Evolutionary conservation across 2,329 filamentous ascomycete species (phyloP).

Genomic region (Rhinocladiella mackenziei): DNA sequence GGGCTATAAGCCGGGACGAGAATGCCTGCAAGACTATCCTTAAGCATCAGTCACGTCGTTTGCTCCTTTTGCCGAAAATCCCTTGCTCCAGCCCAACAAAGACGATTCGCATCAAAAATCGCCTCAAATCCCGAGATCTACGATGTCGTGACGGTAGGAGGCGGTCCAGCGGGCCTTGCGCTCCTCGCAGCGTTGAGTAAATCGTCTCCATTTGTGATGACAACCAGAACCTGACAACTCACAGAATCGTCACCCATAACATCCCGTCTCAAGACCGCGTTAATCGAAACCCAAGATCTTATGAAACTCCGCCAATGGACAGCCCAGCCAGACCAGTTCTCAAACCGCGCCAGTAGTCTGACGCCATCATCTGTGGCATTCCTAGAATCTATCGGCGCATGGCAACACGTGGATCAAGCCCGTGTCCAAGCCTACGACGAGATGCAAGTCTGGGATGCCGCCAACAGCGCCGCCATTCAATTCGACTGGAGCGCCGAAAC

Average conservation of each 20-base stretch:
- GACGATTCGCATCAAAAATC: conserved; percentile 16
- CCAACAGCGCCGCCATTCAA: conserved; percentile 79
- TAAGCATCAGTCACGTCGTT: conserved; percentile 1
- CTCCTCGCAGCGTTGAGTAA: conserved; percentile 71
- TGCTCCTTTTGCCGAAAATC: conserved; percentile 18
- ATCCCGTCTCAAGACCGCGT: conserved; percentile 72
- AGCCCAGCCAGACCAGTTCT: conserved; percentile 66
- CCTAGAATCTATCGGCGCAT: conserved; percentile 77
- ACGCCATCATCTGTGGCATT: conserved; percentile 85
- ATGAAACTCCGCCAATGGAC: conserved; percentile 63
- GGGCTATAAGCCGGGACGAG: too few relatives aligned
- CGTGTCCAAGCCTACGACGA: conserved; percentile 85
- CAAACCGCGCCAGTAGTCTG: conserved; percentile 92
- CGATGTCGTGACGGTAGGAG: conserved; percentile 88
- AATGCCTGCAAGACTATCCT: conserved; percentile 15
- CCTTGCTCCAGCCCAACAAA: conserved; percentile 5
- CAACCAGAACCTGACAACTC: conserved; percentile 2
- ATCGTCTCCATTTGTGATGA: background rate
- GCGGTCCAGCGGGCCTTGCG: conserved; percentile 83
- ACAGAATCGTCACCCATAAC: conserved; percentile 73
- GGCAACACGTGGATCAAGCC: conserved; percentile 67
- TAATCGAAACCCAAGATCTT: conserved; percentile 87
- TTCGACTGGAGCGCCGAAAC: conserved; percentile 68
- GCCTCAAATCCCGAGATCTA: conserved; percentile 65
- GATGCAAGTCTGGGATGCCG: conserved; percentile 98